phyloP scores from a whole-genome alignment of 2,329 filamentous ascomycete species.

The Aspergillus niger region DNA sequence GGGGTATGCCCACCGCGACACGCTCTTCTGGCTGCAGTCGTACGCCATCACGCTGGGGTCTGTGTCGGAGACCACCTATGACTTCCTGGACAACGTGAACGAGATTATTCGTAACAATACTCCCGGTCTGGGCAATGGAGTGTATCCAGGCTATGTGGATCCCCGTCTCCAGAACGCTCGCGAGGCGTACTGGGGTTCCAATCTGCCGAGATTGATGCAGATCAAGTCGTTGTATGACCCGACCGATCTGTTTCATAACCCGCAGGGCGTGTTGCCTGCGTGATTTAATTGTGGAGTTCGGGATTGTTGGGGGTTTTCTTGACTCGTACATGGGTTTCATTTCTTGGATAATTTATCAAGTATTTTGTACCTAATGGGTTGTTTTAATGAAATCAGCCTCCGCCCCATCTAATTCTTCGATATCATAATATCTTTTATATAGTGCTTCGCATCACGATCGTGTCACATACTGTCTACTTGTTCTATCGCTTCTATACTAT shows the following conservation, averaged over 20 bases:
- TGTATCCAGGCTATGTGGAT: slow-evolving; percentile 5
- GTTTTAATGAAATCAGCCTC: not conserved
- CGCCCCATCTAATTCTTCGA: not conserved
- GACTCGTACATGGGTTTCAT: not conserved
- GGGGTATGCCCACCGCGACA: slow-evolving; percentile 65
- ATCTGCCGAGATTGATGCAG: not conserved
- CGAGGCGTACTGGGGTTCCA: slow-evolving; percentile 2
- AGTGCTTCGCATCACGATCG: too few relatives aligned
- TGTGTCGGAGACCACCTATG: slow-evolving; percentile 49
- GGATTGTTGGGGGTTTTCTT: not conserved
- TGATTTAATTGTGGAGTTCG: too few relatives aligned
- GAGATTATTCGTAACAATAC: slow-evolving; percentile 5
- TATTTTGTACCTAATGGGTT: not conserved
- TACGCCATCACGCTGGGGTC: slow-evolving; percentile 57
- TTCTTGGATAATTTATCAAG: too few relatives aligned
- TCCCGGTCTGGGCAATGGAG: not conserved
- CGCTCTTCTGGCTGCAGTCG: slow-evolving; percentile 64
- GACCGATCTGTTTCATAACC: slow-evolving; percentile 6
- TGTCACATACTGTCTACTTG: not conserved
- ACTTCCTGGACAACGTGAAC: slow-evolving; percentile 55
- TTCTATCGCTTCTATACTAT: not conserved
- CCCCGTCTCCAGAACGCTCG: not conserved
- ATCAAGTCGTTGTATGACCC: slow-evolving; percentile 5
- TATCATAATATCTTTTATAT: too few relatives aligned
- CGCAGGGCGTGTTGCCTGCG: slow-evolving; percentile 8